Evolutionary conservation across 768 basidiomycete genomes (phyloP), one percentile per base, ranked within the genome.

Genomic region (Austroboletus eburneus): DNA sequence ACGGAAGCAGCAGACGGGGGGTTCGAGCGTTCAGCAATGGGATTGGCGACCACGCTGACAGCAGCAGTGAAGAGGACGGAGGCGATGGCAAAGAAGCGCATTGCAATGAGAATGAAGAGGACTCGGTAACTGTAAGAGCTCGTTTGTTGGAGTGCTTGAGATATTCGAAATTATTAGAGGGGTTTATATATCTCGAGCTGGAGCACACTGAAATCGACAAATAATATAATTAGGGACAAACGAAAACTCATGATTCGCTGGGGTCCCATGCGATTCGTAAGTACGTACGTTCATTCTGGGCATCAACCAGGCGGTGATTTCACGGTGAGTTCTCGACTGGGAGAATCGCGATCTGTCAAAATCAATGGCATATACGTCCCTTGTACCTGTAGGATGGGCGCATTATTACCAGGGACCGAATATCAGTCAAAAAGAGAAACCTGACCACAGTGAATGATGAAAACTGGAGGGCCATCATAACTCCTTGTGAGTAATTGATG

Each of bases 151-250:
- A 51, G 53, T 51, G 39, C 39, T 55, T 51, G 49, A n/a, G 44
- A 21, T 1, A 17, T 37, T 39, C 33, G 13, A 32, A 37, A 25
- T 22, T 12, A 27, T 10, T 17, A n/a, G 24, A 9, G 17, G 30
- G 48, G 39, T 45, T 56, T 51, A 48, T 48, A 48, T 56, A 56
- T 35, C 42, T 47, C n/a, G 23, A 20, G 22, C n/a, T 5, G 30
- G 24, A 30, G 37, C 24, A 29, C 9, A 12, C 17, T 39, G 17
- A 42, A 9, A 3, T n/a, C 22, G 13, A 12, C 20, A 32, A 27
- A 39, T 23, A 1, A 5, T 16, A 21, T 32, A 7, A n/a, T 16
- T n/a, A 6, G 17, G 23, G 41, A 46, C 21, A 5, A 20, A 48
- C 38, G 21, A 34, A 45, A n/a, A 42, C 27, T 49, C 39, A 27